Evolutionary conservation across 2,329 filamentous ascomycete genomes (phyloP).

Genomic region (Fusarium nematophilum): DNA sequence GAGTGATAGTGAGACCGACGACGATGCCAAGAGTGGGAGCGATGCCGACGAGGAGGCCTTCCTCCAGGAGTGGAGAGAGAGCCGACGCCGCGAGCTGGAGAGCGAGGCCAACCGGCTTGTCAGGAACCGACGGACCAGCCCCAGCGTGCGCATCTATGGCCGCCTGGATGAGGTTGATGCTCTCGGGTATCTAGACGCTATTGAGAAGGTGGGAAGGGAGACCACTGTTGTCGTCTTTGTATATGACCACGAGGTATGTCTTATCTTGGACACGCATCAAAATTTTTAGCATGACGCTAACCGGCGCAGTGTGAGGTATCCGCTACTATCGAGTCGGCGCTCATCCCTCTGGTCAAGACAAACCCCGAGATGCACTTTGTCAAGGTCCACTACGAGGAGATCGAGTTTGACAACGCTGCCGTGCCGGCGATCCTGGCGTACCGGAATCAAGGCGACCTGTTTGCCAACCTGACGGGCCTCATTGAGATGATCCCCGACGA

Average conservation of each 20-base stretch:
- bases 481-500: slow-evolving; percentile 85
- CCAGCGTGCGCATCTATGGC: slow-evolving; percentile 82
- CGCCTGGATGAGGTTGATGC: slow-evolving; percentile 87
- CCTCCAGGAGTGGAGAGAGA: slow-evolving; percentile 86
- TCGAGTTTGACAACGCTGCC: slow-evolving; percentile 90
- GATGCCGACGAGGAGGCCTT: slow-evolving; percentile 82
- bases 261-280: not conserved
- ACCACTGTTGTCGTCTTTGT: slow-evolving; percentile 94
- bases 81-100: slow-evolving; percentile 81
- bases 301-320: slow-evolving; percentile 78
- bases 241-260: slow-evolving; percentile 83
- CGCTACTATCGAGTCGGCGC: slow-evolving; percentile 79
- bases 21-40: slow-evolving; percentile 58
- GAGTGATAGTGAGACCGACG: slow-evolving; percentile 60
- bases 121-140: slow-evolving; percentile 76
- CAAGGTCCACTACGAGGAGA: slow-evolving; percentile 90
- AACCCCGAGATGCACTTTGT: slow-evolving; percentile 84
- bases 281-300: slow-evolving; percentile 30
- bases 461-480: slow-evolving; percentile 88
- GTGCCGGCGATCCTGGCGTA: slow-evolving; percentile 93
- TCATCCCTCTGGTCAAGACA: slow-evolving; percentile 78
- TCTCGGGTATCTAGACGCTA: slow-evolving; percentile 91
- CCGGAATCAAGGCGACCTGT: slow-evolving; percentile 85
- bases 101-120: slow-evolving; percentile 65
- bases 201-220: slow-evolving; percentile 86